Base-by-base conservation (phyloP, 176 grass and related monocot genomes). In the Oryza coarctata region DNA sequence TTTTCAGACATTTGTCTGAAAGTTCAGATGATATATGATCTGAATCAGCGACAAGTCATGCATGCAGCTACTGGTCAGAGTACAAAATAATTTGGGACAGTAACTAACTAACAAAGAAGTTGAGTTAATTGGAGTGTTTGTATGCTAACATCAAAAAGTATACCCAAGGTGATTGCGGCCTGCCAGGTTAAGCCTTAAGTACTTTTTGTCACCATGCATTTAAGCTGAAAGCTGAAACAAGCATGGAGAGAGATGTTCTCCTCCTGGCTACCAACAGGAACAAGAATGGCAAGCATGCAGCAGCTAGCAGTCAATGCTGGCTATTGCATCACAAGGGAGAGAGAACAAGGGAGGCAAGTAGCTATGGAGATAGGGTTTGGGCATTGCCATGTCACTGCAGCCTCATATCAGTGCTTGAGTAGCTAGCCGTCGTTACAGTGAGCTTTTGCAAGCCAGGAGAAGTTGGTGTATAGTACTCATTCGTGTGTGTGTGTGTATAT, bases 331-430 rank as follows among this genome's bases (percentile, higher is more conserved):
- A 58, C 30, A 69, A 64, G 43, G 30, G 32, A 70, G 20, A 68
- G 63, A 68, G 30, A 35, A 34, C 22, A 78, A 18, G 8, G 65
- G 77, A 67, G 44, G 20, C 57, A n/a, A 58, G 41, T 65, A 44
- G 2, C 26, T 1, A 58, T 80, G 18, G 50, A 9, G 39, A 15
- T 34, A 57, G 41, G 77, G 55, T 13, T 52, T 69, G 22, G 69
- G 49, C 85, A 74, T 52, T 80, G 84, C 44, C 44, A 28, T 81
- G 76, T 71, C 40, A 70, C 6, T 57, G 52, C 49, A 55, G 50
- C 50, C 50, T 52, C 49, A 20, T 55, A 49, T 49, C 13, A 17
- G 45, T 55, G 50, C 6, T 18, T 22, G 7, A 43, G 18, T 65
- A 65, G 12, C 55, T 60, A 60, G 44, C 44, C 44, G 3, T 47